phyloP scores from a whole-genome alignment of 169 alveolate species.

The Theileria equi region DNA sequence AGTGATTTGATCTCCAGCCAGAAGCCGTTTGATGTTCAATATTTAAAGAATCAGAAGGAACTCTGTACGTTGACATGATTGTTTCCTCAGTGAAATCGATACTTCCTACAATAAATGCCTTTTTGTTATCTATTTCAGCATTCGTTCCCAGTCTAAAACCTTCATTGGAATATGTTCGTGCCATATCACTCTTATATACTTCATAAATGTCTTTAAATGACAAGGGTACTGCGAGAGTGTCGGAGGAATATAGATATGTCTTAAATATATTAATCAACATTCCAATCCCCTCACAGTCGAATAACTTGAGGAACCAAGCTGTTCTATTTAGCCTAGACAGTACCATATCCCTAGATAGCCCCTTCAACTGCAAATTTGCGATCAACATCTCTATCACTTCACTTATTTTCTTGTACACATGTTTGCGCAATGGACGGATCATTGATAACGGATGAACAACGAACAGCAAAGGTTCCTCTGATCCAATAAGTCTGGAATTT shows the following conservation, averaged over 20 bases:
- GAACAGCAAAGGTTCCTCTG: conserved; percentile 56
- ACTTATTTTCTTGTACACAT: conserved; percentile 26
- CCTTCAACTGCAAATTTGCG: conserved; percentile 23
- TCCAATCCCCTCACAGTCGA: conserved; percentile 51
- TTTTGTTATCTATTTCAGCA: conserved; percentile 8
- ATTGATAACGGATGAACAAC: conserved; percentile 58
- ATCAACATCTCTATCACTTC: conserved; percentile 39
- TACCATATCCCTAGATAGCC: conserved; percentile 30
- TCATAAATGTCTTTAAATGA: conserved; percentile 53
- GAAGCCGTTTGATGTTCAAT: not conserved
- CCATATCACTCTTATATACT: conserved; percentile 40
- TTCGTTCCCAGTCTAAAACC: conserved; percentile 13
- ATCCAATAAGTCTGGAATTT: not conserved
- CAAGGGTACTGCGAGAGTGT: conserved; percentile 54
- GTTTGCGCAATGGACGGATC: conserved; percentile 34
- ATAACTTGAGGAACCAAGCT: conserved; percentile 36
- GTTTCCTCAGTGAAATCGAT: conserved; percentile 68
- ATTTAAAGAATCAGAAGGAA: not conserved
- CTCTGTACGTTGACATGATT: conserved; percentile 21
- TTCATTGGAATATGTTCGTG: conserved; percentile 36
- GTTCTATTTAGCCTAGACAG: conserved; percentile 34
- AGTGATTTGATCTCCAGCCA: not conserved
- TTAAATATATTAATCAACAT: conserved; percentile 41
- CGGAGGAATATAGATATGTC: conserved; percentile 53
- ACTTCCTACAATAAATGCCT: conserved; percentile 59